Evolutionary conservation across 192 early-diverging fungal species (phyloP).

Genomic region (Coemansia asiatica): DNA sequence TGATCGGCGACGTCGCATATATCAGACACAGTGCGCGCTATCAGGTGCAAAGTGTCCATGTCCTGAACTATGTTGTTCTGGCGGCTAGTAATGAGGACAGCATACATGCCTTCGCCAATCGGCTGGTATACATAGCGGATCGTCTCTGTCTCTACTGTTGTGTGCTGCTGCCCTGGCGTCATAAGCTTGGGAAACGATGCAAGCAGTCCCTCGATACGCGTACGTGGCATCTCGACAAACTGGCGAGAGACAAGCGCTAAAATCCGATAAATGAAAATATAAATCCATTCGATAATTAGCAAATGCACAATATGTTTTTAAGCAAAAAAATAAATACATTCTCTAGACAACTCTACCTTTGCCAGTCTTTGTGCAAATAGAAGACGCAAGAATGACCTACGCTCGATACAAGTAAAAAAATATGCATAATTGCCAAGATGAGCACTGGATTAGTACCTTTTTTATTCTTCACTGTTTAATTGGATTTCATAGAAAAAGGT

Average conservation of each 20-base stretch:
- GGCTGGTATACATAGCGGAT: conserved; percentile 99
- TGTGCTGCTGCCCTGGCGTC: conserved; percentile 85
- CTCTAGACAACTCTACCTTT: too few relatives aligned
- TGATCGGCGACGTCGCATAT: conserved; percentile 85
- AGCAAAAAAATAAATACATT: not conserved
- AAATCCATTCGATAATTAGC: too few relatives aligned
- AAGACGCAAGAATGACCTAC: conserved; percentile 89
- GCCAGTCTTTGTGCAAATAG: conserved; percentile 89
- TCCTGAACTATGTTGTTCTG: conserved; percentile 99
- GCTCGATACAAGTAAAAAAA: not conserved
- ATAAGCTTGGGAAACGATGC: conserved; percentile 98
- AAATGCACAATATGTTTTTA: not conserved
- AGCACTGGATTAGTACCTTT: not conserved
- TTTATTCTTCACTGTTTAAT: too few relatives aligned
- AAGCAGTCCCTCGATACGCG: conserved; percentile 94
- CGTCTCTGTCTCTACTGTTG: conserved; percentile 94
- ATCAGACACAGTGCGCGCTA: conserved; percentile 89
- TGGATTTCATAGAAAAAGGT: too few relatives aligned
- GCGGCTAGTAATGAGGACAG: conserved; percentile 94
- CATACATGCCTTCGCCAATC: conserved; percentile 85
- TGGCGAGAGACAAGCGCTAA: conserved; percentile 88
- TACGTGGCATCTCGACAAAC: conserved; percentile 95
- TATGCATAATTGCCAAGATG: not conserved
- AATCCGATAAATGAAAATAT: not conserved
- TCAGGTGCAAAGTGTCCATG: conserved; percentile 93